Evolutionary conservation across 1,139 yeast genomes (phyloP).

Genomic region (Magnusiomyces sp.): DNA sequence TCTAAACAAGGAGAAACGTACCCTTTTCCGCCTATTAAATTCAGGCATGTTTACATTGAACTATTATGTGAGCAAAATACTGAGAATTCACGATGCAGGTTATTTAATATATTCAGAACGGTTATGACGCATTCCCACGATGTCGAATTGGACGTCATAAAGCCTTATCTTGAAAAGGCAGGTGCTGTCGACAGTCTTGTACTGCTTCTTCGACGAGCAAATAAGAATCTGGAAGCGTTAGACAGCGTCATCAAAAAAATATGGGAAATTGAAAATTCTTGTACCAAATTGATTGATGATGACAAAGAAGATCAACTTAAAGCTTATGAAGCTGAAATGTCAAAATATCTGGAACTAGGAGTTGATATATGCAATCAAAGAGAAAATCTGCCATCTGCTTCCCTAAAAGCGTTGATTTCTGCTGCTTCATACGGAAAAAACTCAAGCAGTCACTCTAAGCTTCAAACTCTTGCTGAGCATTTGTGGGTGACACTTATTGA

Average conservation of each 20-base stretch:
- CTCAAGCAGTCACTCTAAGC: neutral
- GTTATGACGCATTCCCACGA: slow-evolving; percentile 23
- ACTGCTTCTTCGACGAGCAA: slow-evolving; percentile 22
- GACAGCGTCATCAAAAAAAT: slow-evolving; percentile 28
- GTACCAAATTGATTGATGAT: neutral
- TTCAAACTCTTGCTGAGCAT: slow-evolving; percentile 16
- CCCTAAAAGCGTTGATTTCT: too few species aligned
- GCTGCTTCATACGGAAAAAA: neutral
- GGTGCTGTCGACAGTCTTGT: slow-evolving; percentile 27
- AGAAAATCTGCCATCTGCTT: slow-evolving; percentile 7
- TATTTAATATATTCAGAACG: slow-evolving; percentile 20
- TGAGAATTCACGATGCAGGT: slow-evolving; percentile 13
- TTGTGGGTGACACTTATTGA: slow-evolving; percentile 28
- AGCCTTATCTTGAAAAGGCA: slow-evolving; percentile 24
- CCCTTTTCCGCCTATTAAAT: slow-evolving; percentile 19
- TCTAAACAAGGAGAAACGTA: slow-evolving; percentile 13
- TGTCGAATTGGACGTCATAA: slow-evolving; percentile 27
- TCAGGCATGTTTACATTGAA: slow-evolving; percentile 23
- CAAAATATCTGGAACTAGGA: slow-evolving; percentile 23
- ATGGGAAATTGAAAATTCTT: slow-evolving; percentile 5
- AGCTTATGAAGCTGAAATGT: slow-evolving; percentile 14
- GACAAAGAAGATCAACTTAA: slow-evolving; percentile 3
- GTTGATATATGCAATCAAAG: slow-evolving; percentile 23
- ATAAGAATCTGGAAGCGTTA: slow-evolving; percentile 28
- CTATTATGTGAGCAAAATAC: slow-evolving; percentile 19